phyloP scores from a whole-genome alignment of 441 rosid species.

The Gossypium davidsonii region DNA sequence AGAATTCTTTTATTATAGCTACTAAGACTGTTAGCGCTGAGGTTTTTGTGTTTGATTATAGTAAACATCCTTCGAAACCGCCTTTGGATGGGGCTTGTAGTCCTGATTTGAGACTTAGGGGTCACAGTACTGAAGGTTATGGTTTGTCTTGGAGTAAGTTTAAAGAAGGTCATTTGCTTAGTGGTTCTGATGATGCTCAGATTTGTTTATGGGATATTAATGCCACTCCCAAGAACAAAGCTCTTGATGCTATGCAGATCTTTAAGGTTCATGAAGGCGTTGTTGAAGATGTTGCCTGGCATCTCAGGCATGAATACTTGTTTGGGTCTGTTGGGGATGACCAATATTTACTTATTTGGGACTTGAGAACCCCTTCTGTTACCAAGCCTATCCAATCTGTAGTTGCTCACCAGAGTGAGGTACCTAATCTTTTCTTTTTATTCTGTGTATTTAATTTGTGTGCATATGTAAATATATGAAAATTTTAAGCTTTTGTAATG shows the following conservation, averaged over 20 bases:
- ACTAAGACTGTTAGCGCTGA: constrained; percentile 91
- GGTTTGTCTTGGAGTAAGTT: constrained; percentile 97
- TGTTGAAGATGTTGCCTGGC: constrained; percentile 98
- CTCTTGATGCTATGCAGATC: constrained; percentile 73
- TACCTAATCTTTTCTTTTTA: constrained; percentile 13
- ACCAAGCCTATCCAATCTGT: constrained; percentile 77
- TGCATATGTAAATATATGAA: neutral
- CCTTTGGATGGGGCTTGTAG: constrained; percentile 76
- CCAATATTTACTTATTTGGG: constrained; percentile 82
- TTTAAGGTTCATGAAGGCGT: constrained; percentile 95
- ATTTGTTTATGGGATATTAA: constrained; percentile 92
- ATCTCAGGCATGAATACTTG: constrained; percentile 79
- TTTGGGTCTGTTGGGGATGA: constrained; percentile 99
- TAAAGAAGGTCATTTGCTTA: constrained; percentile 80
- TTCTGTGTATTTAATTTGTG: neutral
- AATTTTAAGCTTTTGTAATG: neutral
- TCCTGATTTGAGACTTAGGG: constrained; percentile 87
- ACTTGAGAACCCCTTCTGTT: constrained; percentile 63
- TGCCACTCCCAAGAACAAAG: constrained; percentile 63
- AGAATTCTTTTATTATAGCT: constrained; percentile 78
- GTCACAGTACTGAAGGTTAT: constrained; percentile 87
- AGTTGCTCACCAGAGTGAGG: constrained; percentile 92
- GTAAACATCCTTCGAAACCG: constrained; percentile 82
- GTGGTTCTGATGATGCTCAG: constrained; percentile 96
- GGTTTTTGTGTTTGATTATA: constrained; percentile 87